Evolutionary conservation across 805 yeast species (phyloP), one percentile per base, ranked within the genome.

Genomic region (Cyberlindnera misumaiensis): DNA sequence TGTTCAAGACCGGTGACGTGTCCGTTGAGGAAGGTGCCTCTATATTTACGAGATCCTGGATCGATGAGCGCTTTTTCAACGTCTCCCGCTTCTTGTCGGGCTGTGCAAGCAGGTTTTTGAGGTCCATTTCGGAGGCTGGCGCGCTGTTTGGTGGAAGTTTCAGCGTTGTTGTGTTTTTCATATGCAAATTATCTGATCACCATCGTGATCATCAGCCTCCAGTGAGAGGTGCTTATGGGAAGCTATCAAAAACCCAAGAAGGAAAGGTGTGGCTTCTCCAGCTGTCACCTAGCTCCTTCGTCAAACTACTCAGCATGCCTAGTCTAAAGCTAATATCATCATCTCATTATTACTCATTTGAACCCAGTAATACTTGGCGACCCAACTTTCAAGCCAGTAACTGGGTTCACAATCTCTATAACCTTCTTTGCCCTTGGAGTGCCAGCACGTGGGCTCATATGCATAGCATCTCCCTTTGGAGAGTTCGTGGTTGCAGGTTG

Each of bases 361-460:
- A 20, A 20, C 24, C 24, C 24, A 8, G 24, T 20, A 20, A 20
- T 20, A 20, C 69, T 67, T 14, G 81, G 79, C 13, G 79, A 72
- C 4, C 63, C 68, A 15, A 77, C 69, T 49, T 77, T 67, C 62
- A 74, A 52, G 36, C 77, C 77, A 6, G 82, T 75, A 40, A 65
- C 74, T 6, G 83, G 83, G 53, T 77, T 75, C 39, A 77, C 73
- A 39, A 77, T 77, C 47, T 77, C 83, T 53, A 77, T 61, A 6
- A 75, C 74, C 50, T 75, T 77, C 56, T 70, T 75, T 20, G 69
- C 67, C 44, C 83, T 62, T 22, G 83, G 83, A 2, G 82, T 75
- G 37, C 65, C 63, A 2, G 65, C 65, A 44, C 76, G 61, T 12
- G 79, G 77, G 13, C 70, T 41, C 12, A 33, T 34, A 17, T 29